A percentile compares a stretch with the other conserved stretches of the same genome.
These are phyloP conservation scores for Poteriospumella lacustris DNA, from an alignment of 108 stramenopile genomes.

Conservation along the genomic window DNA sequence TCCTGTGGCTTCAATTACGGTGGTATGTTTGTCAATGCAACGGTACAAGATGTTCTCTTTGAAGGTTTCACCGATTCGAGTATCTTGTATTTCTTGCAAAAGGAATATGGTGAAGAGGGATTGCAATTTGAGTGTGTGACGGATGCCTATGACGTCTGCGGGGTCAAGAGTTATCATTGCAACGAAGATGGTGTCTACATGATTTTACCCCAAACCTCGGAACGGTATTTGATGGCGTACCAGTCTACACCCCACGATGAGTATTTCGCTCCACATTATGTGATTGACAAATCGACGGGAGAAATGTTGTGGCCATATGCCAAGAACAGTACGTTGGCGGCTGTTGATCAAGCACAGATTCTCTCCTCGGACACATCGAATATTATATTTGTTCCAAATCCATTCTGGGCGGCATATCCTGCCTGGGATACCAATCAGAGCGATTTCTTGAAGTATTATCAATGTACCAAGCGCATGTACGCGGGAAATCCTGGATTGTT, in stretches of 20 bases:
- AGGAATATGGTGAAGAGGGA: neutral
- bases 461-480: neutral
- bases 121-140: conserved; percentile 10
- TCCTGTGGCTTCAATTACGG: neutral
- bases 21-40: neutral
- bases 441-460: neutral
- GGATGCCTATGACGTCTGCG: conserved; percentile 18
- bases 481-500: neutral
- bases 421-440: neutral
- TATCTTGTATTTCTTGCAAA: neutral
- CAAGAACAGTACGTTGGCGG: neutral
- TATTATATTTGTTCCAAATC: neutral
- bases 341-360: neutral
- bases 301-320: conserved; percentile 9
- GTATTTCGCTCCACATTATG: neutral
- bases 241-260: neutral
- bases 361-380: neutral
- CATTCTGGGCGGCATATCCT: neutral
- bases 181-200: neutral
- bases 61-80: neutral
- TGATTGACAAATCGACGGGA: neutral
- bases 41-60: neutral
- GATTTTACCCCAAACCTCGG: neutral
- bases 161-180: neutral
- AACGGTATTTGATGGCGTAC: no score